Evolutionary conservation across 2,329 filamentous ascomycete genomes (phyloP), one percentile per base, ranked within the genome.

Genomic region (Stemphylium vesicarium): DNA sequence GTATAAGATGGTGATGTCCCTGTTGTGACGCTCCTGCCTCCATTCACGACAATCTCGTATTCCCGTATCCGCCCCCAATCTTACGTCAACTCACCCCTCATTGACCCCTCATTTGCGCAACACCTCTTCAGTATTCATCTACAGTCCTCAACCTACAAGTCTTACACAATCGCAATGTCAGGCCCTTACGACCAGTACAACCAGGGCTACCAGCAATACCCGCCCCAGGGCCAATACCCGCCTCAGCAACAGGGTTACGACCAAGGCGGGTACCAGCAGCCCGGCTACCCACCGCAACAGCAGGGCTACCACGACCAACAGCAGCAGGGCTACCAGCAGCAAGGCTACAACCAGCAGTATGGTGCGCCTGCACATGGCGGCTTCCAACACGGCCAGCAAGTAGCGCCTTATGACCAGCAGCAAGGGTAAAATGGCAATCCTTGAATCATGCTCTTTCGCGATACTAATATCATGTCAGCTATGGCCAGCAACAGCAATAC

Each of bases 131-230:
- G 13, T 18, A 35, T 26, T 32, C 43, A 20, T 35, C 31, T 13
- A 31, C 18, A n/a, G 26, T 32, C 22, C 18, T 33, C 13, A 29
- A 36, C 40, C 46, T 48, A 38, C 47, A 37, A 56, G 48, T 37
- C 36, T 50, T 48, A 47, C 50, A 56, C 38, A 40, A 39, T 39
- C 62, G 72, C 33, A 53, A 84, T 84, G 82, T 83, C 81, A 13
- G 80, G 80, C 54, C 80, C 80, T 33, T 83, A 84, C 75, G 77
- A 81, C 59, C 75, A 79, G 52, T 77, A 78, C 60, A 67, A 70
- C 62, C 72, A 74, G 29, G 66, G 66, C 41, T 65, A 72, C 59
- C 70, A 77, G 57, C 71, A 75, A 41, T 74, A 75, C 58, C 71
- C 72, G 7, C 69, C 70, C 1, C 72, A 73, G 10, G 60, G 62